phyloP scores from a whole-genome alignment of 192 early-diverging fungal species.

The Backusella morwellensis region DNA sequence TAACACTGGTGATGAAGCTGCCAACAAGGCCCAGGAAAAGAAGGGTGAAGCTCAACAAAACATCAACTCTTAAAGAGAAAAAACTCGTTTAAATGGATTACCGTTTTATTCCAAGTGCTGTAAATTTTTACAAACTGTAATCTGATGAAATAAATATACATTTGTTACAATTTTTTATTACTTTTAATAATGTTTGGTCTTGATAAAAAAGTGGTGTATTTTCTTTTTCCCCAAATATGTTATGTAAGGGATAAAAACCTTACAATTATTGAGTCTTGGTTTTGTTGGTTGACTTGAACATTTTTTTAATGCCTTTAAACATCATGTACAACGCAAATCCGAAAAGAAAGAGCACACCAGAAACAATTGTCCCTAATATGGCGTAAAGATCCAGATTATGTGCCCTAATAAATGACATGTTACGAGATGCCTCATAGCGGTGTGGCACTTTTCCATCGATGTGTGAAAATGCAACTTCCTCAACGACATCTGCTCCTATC shows the following conservation, averaged over 20 bases:
- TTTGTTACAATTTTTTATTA: not conserved
- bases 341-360: not conserved
- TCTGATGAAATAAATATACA: not conserved
- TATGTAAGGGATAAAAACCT: not conserved
- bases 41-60: slow-evolving; percentile 17
- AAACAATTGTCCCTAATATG: not conserved
- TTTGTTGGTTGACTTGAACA: not conserved
- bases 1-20: slow-evolving; percentile 9
- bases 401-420: not conserved
- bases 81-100: not conserved
- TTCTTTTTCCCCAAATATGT: too few relatives aligned
- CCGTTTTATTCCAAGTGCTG: not conserved
- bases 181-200: too few relatives aligned
- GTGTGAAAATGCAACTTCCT: not conserved
- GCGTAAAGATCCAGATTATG: not conserved
- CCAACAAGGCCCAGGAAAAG: slow-evolving; percentile 7
- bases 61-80: not conserved
- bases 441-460: not conserved
- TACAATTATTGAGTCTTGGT: not conserved
- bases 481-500: slow-evolving; percentile 10
- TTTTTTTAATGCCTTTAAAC: not conserved
- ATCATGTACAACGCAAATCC: not conserved
- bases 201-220: too few relatives aligned
- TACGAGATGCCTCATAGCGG: slow-evolving; percentile 5
- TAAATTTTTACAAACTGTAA: not conserved